Base-by-base conservation (phyloP, 768 basidiomycete genomes). In the Paxillus ammoniavirescens region DNA sequence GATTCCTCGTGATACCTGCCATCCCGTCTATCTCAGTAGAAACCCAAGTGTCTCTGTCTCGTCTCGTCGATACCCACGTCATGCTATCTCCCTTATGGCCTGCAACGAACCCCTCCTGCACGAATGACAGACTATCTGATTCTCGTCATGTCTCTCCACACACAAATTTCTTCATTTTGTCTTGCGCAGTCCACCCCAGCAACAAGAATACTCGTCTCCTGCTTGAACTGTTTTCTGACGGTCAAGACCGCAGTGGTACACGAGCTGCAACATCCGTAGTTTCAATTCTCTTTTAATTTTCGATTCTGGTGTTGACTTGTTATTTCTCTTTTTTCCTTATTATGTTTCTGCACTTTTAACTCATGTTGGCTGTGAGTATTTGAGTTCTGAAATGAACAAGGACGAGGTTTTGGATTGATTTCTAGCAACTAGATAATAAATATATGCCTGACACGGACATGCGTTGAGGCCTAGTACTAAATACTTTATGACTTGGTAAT, bases 91-190 rank as follows among this genome's bases (percentile, higher is more conserved):
- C 63, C 63, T 70, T 53, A 69, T 63, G 69, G 67, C 71, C 61
- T 63, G 58, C 59, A 56, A 70, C 63, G 69, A 70, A 62, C 59
- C 42, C 55, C 56, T 67, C 59, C 53, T 61, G 59, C 71, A 72
- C 59, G 61, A 61, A 71, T 61, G 69, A 71, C 69, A 68, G 61
- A 67, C 71, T 68, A 67, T 65, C 61, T 67, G 61, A 63, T 67
- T 52, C 52, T 67, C 65, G 58, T 55, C 59, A 61, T 67, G 60
- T 64, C 62, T 55, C 59, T 59, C 47, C 49, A 56, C 55, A 56
- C 55, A 38, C 57, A 41, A 44, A 33, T 36, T 53, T 53, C 47
- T 54, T 60, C 51, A 45, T 59, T 12, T 62, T 56, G 65, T 64
- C 65, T 64, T 68, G 69, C 66, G 62, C 62, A 55, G 53, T 49